These are phyloP conservation scores for Trichoderma sp. DNA, from an alignment of 2,329 filamentous ascomycete genomes.

Conservation along the genomic window DNA sequence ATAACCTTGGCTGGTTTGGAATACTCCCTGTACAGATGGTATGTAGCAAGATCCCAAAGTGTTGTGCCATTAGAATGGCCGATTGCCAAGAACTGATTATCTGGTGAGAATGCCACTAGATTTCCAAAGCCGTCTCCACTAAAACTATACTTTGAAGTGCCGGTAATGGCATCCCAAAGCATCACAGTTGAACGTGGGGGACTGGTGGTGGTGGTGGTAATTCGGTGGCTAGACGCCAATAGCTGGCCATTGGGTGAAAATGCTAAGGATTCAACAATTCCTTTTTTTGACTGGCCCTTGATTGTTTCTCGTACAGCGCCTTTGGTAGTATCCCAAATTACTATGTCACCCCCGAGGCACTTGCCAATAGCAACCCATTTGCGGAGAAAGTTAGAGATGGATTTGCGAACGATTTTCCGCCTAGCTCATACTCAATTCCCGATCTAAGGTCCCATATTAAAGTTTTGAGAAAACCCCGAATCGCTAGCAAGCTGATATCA, in stretches of 20 bases:
- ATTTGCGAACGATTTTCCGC: too few relatives aligned
- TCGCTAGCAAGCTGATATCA: neutral
- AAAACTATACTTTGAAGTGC: neutral
- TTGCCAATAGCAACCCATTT: neutral
- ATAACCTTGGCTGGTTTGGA: neutral
- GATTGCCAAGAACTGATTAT: neutral
- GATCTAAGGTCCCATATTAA: neutral
- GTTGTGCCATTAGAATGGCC: fast-evolving
- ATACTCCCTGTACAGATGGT: neutral
- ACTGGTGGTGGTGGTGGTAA: too few relatives aligned
- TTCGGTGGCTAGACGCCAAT: neutral
- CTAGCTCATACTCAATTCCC: neutral
- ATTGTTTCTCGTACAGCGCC: neutral
- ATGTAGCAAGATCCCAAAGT: neutral
- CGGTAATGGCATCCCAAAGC: neutral
- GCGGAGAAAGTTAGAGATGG: neutral
- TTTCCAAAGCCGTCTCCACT: fast-evolving
- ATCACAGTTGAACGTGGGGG: too few relatives aligned
- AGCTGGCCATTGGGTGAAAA: neutral
- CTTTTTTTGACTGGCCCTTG: neutral
- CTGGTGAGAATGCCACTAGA: neutral
- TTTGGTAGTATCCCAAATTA: neutral
- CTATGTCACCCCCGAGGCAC: neutral
- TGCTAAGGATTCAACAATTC: neutral
- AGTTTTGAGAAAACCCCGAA: fast-evolving